Evolutionary conservation across 1,139 yeast genomes (phyloP).

Genomic region (Yamadazyma triangularis): DNA sequence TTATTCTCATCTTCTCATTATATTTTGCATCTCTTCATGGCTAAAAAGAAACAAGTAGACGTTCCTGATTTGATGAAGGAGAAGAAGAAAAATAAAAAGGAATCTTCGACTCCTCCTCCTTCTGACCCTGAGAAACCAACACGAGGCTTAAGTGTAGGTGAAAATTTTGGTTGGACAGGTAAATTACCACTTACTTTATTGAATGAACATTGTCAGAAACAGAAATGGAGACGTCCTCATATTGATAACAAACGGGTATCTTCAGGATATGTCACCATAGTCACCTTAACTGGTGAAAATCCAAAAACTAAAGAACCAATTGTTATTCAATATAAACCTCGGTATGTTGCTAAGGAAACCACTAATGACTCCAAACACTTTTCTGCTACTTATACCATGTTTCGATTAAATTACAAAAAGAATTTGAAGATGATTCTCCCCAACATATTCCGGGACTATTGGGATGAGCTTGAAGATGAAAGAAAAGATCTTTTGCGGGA

Average conservation of each 20-base stretch:
- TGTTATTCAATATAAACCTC: slow-evolving; percentile 58
- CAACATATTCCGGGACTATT: slow-evolving; percentile 69
- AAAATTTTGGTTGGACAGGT: slow-evolving; percentile 80
- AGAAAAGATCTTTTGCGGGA: slow-evolving; percentile 29
- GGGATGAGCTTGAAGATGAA: slow-evolving; percentile 67
- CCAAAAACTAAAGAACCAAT: slow-evolving; percentile 76
- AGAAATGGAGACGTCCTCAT: slow-evolving; percentile 83
- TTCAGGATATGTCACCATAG: slow-evolving; percentile 58
- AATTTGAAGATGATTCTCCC: slow-evolving; percentile 87
- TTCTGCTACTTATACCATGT: slow-evolving; percentile 85
- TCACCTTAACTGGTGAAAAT: slow-evolving; percentile 63
- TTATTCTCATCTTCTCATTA: no score
- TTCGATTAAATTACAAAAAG: slow-evolving; percentile 73
- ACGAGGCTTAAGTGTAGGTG: slow-evolving; percentile 43
- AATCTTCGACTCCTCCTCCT: slow-evolving; percentile 3
- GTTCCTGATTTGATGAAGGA: background rate
- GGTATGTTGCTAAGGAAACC: slow-evolving; percentile 68
- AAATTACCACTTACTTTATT: slow-evolving; percentile 83
- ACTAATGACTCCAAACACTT: slow-evolving; percentile 85
- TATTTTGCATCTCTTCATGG: no score
- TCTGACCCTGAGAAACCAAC: slow-evolving; percentile 38
- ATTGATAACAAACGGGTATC: slow-evolving; percentile 59
- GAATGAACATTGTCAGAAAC: slow-evolving; percentile 84
- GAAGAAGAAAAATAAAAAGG: slow-evolving; percentile 6
- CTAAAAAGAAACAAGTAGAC: background rate